Conservation (phyloP, 2,329 filamentous ascomycete species). For the Xylariales sp. region DNA sequence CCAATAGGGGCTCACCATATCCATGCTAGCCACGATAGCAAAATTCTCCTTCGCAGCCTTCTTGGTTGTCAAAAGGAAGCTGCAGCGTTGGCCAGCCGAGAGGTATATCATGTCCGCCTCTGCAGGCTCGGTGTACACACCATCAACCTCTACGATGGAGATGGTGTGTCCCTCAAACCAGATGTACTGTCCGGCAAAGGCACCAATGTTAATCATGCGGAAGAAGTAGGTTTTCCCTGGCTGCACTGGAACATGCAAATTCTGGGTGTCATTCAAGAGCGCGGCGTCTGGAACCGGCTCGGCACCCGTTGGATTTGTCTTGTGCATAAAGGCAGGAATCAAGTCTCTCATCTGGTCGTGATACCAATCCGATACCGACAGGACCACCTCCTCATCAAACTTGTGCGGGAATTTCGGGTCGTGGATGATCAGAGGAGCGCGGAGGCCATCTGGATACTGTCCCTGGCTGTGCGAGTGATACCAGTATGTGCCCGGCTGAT, state of each 20-base stretch:
- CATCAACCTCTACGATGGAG: conserved; percentile 69
- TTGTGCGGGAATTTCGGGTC: conserved; percentile 56
- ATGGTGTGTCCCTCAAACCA: conserved; percentile 68
- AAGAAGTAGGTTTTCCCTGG: conserved; percentile 70
- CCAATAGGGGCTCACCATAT: conserved; percentile 43
- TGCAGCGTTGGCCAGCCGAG: conserved; percentile 62
- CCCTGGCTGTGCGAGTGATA: conserved; percentile 67
- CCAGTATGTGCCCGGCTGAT: conserved; percentile 74
- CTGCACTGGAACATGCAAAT: conserved; percentile 53
- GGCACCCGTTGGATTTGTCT: conserved; percentile 51
- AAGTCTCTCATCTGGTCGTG: conserved; percentile 51
- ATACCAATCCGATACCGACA: conserved; percentile 70
- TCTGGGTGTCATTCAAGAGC: conserved; percentile 67
- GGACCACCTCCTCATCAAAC: conserved; percentile 58
- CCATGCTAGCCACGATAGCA: conserved; percentile 66
- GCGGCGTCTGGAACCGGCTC: conserved; percentile 65
- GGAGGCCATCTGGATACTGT: conserved; percentile 68
- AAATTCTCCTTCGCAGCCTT: conserved; percentile 60
- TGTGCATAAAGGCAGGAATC: conserved; percentile 44
- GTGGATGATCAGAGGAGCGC: conserved; percentile 60
- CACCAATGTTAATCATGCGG: conserved; percentile 68
- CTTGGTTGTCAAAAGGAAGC: conserved; percentile 59
- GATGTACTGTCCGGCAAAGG: conserved; percentile 64
- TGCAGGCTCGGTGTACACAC: conserved; percentile 59
- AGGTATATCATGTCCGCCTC: conserved; percentile 63